Conservation (phyloP, 2,329 filamentous ascomycete species). For the Paramyrothecium sp. region DNA sequence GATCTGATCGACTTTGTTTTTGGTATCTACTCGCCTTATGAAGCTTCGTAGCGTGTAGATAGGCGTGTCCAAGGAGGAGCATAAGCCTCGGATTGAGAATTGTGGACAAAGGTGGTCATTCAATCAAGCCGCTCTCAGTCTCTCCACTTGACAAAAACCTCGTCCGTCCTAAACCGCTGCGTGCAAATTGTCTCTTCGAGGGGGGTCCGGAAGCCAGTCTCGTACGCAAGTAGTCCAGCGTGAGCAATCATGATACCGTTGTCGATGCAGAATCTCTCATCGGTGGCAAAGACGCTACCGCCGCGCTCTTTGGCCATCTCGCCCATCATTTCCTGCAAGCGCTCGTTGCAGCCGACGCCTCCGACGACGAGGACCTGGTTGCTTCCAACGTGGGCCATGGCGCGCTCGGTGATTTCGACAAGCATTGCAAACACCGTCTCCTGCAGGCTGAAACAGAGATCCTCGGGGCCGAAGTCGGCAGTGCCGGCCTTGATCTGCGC, state of each 20-base stretch:
- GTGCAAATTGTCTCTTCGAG: slow-evolving; percentile 83
- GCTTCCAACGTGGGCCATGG: slow-evolving; percentile 95
- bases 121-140: slow-evolving; percentile 39
- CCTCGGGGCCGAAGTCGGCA: slow-evolving; percentile 70
- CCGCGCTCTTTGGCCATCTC: slow-evolving; percentile 87
- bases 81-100: slow-evolving; percentile 5
- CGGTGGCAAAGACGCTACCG: slow-evolving; percentile 89
- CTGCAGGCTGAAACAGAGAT: slow-evolving; percentile 91
- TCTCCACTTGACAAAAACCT: slow-evolving; percentile 78
- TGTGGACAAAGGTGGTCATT: slow-evolving; percentile 1
- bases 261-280: slow-evolving; percentile 97
- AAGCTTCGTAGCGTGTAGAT: not conserved
- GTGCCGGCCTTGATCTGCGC: slow-evolving; percentile 54
- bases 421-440: slow-evolving; percentile 97
- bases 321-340: slow-evolving; percentile 98
- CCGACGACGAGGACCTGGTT: slow-evolving; percentile 91
- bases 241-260: slow-evolving; percentile 99
- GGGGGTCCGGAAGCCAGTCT: slow-evolving; percentile 74
- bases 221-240: slow-evolving; percentile 82
- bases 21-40: not conserved
- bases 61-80: not conserved
- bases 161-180: slow-evolving; percentile 79
- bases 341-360: slow-evolving; percentile 92
- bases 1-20: not conserved
- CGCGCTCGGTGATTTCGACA: slow-evolving; percentile 96